Evolutionary conservation across 352 stramenopile species (phyloP).

Genomic region (Thalassiosira oceanica): DNA sequence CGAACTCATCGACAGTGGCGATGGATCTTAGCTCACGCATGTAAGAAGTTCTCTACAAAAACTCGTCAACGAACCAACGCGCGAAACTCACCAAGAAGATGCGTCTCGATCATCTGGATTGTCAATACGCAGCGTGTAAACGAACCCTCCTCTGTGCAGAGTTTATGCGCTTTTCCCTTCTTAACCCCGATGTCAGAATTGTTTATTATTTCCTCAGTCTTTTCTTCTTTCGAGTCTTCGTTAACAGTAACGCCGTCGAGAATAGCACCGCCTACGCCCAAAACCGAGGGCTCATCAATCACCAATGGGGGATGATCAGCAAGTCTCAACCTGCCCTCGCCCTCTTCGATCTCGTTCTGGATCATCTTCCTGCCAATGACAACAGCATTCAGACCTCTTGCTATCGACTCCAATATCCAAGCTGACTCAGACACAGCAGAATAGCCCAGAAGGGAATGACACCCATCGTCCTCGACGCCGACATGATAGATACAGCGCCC

Average conservation of each 20-base stretch:
- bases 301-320: slow-evolving; percentile 11
- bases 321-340: slow-evolving; percentile 10
- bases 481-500: slow-evolving; percentile 71
- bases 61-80: too few species aligned
- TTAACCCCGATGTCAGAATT: slow-evolving; percentile 7
- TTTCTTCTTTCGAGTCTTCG: slow-evolving; percentile 21
- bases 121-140: slow-evolving; percentile 69
- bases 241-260: slow-evolving; percentile 27
- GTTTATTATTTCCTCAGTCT: slow-evolving; percentile 4
- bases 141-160: slow-evolving; percentile 42
- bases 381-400: slow-evolving; percentile 70
- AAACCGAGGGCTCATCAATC: slow-evolving; percentile 49
- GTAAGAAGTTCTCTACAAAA: too few species aligned
- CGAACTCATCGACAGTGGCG: slow-evolving; percentile 51
- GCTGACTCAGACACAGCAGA: slow-evolving; percentile 56
- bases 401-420: slow-evolving; percentile 69
- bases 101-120: slow-evolving; percentile 76
- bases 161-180: slow-evolving; percentile 19
- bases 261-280: slow-evolving; percentile 9
- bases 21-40: too few species aligned
- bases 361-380: slow-evolving; percentile 74
- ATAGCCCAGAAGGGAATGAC: slow-evolving; percentile 75
- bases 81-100: too few species aligned
- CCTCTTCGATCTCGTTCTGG: slow-evolving; percentile 60
- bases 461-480: slow-evolving; percentile 79